These are phyloP conservation scores for Sugiyamaella marilandica DNA, from an alignment of 805 yeast genomes.

Conservation along the genomic window DNA sequence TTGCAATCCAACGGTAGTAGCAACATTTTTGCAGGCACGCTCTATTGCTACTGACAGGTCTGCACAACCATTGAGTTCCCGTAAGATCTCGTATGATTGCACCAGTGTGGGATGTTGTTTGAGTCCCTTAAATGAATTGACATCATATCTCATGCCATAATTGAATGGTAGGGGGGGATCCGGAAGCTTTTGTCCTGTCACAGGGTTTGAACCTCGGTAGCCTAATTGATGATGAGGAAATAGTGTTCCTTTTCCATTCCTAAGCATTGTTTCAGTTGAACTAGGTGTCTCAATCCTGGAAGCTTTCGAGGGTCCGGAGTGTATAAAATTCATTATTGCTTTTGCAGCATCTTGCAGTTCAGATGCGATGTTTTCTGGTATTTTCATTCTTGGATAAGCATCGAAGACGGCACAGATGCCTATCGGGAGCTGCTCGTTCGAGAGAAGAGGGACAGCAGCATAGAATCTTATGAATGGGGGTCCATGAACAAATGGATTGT, in stretches of 20 bases:
- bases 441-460: conserved; percentile 54
- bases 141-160: conserved; percentile 7
- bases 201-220: too few relatives aligned
- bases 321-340: conserved; percentile 16
- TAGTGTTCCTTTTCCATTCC: not conserved
- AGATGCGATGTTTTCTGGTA: conserved; percentile 15
- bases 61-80: conserved; percentile 22
- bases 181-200: not conserved
- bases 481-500: conserved; percentile 60
- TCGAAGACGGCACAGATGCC: conserved; percentile 62
- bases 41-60: conserved; percentile 24
- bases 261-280: not conserved
- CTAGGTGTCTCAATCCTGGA: conserved; percentile 7
- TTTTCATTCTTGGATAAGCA: conserved; percentile 22
- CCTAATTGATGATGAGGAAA: too few relatives aligned
- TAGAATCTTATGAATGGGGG: conserved; percentile 58
- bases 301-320: conserved; percentile 2
- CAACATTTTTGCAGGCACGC: conserved; percentile 26
- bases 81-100: conserved; percentile 28
- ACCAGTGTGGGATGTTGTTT: conserved; percentile 16
- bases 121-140: conserved; percentile 12
- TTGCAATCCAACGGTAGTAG: conserved; percentile 22
- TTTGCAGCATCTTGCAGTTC: conserved; percentile 15
- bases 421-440: conserved; percentile 40
- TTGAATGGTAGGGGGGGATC: not conserved